phyloP scores from a whole-genome alignment of 768 basidiomycete genomes.

The Lactifluus subvellereus region DNA sequence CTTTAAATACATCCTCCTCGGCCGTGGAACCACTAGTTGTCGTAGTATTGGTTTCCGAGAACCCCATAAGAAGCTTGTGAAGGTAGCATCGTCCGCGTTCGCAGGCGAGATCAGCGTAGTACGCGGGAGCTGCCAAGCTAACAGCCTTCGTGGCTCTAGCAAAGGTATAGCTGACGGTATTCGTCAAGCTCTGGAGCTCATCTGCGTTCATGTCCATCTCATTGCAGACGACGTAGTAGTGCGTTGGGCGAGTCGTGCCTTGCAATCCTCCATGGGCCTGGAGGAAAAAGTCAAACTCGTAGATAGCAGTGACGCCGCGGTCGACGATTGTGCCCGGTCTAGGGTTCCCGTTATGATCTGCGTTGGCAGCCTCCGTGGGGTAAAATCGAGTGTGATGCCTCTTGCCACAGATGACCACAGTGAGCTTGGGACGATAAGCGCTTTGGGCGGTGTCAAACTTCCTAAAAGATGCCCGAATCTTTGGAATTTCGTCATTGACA shows the following conservation, averaged over 20 bases:
- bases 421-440: constrained; percentile 42
- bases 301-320: constrained; percentile 48
- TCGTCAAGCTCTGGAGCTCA: constrained; percentile 49
- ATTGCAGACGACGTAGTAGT: constrained; percentile 52
- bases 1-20: constrained; percentile 47
- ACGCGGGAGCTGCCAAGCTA: constrained; percentile 40
- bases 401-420: constrained; percentile 52
- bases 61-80: constrained; percentile 43
- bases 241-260: constrained; percentile 46
- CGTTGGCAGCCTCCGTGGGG: constrained; percentile 40
- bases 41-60: constrained; percentile 31
- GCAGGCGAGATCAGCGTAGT: constrained; percentile 46
- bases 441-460: constrained; percentile 34
- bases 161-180: constrained; percentile 51
- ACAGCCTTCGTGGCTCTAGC: constrained; percentile 54
- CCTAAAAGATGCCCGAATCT: constrained; percentile 39
- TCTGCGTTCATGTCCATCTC: constrained; percentile 47
- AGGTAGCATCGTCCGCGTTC: constrained; percentile 52
- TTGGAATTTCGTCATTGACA: constrained; percentile 39
- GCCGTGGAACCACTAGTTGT: constrained; percentile 34
- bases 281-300: constrained; percentile 51
- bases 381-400: constrained; percentile 55
- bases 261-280: constrained; percentile 47
- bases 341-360: constrained; percentile 46
- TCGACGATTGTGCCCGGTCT: constrained; percentile 51